Evolutionary conservation across 202 grass and related monocot genomes (phyloP), one percentile per base, ranked within the genome.

Genomic region (Carex arenaria): DNA sequence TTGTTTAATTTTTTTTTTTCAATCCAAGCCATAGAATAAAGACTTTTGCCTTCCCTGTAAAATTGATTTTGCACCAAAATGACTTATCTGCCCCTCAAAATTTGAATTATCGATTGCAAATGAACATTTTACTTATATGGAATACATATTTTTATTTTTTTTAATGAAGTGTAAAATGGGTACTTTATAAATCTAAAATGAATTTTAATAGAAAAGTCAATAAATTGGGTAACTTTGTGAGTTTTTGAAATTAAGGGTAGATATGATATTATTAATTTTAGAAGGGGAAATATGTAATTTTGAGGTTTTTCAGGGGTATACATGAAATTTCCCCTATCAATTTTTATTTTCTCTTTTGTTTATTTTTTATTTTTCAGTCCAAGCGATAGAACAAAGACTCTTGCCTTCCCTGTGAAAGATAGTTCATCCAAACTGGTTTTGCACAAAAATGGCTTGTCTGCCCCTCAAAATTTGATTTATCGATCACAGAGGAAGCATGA

Each of bases 31-130:
- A 32, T 34, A 82, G 47, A 82, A 20, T 67, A 67, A 82, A 55
- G 12, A 38, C 49, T 31, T 70, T 52, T 42, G 63, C 80, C 13
- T 32, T 40, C 45, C 60, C 62, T 32, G 45, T 4, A 4, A 82
- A 82, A 34, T 64, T 82, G 65, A 31, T 78, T 78, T 40, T 60
- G 54, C 47, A 32, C 62, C 61, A 82, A 67, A 68, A 81, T 49
- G n/a, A n/a, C 79, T 19, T 9, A 0, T 65, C 62, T 49, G 17
- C 78, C 36, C 0, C 59, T 36, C 13, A 79, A 4, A 79, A 61
- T 79, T n/a, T 79, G 34, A 20, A 52, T 26, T 12, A 49, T 64
- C 38, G 3, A 51, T 18, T 57, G 36, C 60, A 22, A 40, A 80
- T 23, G 38, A 52, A 36, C 34, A 36, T 36, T 36, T 36, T 36